Base-by-base conservation (phyloP, 176 grass and related monocot genomes). In the Hsuehochloa calcarea region DNA sequence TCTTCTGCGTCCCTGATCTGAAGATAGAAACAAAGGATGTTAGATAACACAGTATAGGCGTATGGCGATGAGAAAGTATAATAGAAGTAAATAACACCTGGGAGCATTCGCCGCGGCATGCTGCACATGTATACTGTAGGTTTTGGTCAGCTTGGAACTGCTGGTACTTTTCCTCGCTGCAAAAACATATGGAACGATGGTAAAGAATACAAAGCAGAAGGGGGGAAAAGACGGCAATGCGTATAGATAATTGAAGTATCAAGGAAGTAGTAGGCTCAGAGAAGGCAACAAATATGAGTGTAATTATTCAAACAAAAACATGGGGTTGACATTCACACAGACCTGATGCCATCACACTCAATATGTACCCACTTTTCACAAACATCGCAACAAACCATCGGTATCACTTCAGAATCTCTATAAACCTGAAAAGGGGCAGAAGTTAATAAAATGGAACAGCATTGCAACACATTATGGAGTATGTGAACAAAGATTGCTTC, bases 321-420 rank as follows among this genome's bases (percentile, higher is more conserved):
- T 16, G 5, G 19, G 39, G 4, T 65, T 64, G 40, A 82, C 31
- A 17, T 34, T 81, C 20, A 71, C 59, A 84, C 59, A 72, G 25
- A 98, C 96, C 93, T 99, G 73, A 99, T 99, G 60, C 93, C 96
- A 92, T 99, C 96, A 80, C 96, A 99, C 54, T 89, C 83, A 79
- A 94, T 96, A 82, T 99, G 96, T 34, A 99, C 96, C 96, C 96
- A 99, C 84, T 94, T 94, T 92, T 99, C 93, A 89, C 96, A 99
- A 79, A 85, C 74, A 76, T 99, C 96, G 13, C 96, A 99, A 45
- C 96, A 99, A 86, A 99, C 96, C 96, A 99, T 99, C 11, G 96
- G 96, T 80, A 86, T 96, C 52, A 92, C 91, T 90, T 99, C 96
- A 89, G 96, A 99, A 80, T 99, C 96, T 91, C 96, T 93, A 91